Evolutionary conservation across 2,329 filamentous ascomycete genomes (phyloP), one percentile per base, ranked within the genome.

Genomic region (Cladosporium sp.): DNA sequence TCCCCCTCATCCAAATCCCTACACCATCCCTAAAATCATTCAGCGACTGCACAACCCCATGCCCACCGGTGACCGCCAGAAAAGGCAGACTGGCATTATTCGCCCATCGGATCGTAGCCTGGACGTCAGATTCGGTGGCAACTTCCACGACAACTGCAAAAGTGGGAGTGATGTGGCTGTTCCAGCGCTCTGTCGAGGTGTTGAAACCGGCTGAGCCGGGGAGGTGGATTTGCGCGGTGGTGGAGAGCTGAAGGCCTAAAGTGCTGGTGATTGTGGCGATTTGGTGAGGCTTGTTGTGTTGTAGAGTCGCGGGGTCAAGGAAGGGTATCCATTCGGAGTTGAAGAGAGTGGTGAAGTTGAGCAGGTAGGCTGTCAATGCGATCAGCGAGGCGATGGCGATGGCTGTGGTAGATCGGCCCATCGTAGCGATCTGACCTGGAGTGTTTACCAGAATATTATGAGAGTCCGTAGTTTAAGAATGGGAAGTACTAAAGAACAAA

Each of bases 41-140:
- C 30, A 70, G 52, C 8, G 59, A 41, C 11, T 57, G 36, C 18
- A 61, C 65, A 12, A 59, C 60, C 2, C 69, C 67, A 26, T 69
- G 67, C 8, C 61, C 66, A 8, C 69, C 67, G 8, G 67, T 63
- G 38, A 68, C 61, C 6, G 69, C 67, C 26, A 70, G 65, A 47
- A 70, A 70, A 14, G 66, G 61, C 32, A 60, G 36, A 36, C 11
- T 26, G 14, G 15, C n/a, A 24, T 28, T 30, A 26, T 47, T 36
- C 18, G 44, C 32, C 58, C 58, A 38, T 21, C 36, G 52, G 7
- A 66, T 38, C 30, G 65, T 55, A 12, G 32, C n/a, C 26, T 51
- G 38, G n/a, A 68, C 64, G 26, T 68, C 64, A 14, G 47, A 24
- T 30, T 68, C 66, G 10, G 59, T 64, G 11, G 44, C 55, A 18